These are phyloP conservation scores for Tolypocladium ophioglossoides DNA, from an alignment of 2,329 filamentous ascomycete genomes.

Conservation along the genomic window DNA sequence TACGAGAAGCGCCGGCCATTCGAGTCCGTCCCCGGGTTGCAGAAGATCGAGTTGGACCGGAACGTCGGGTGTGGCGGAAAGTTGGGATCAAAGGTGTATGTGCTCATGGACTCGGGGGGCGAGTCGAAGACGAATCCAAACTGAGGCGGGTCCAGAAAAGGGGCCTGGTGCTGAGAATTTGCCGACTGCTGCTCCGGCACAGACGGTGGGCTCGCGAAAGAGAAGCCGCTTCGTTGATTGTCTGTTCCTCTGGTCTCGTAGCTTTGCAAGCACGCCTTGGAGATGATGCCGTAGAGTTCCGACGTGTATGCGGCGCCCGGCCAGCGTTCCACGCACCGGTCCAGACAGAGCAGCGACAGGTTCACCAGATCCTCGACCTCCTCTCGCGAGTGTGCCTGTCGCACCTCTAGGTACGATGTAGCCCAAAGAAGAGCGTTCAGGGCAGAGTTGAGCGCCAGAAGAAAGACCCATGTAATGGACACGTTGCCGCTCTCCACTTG, in stretches of 20 bases:
- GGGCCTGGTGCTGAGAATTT: conserved; percentile 20
- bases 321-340: conserved; percentile 77
- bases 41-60: conserved; percentile 57
- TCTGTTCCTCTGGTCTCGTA: conserved; percentile 50
- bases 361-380: conserved; percentile 68
- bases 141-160: conserved; percentile 38
- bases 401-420: conserved; percentile 76
- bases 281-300: conserved; percentile 77
- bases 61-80: conserved; percentile 42
- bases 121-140: conserved; percentile 50
- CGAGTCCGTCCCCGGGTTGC: conserved; percentile 43
- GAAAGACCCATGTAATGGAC: conserved; percentile 90
- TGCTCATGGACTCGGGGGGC: conserved; percentile 41
- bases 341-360: conserved; percentile 67
- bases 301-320: conserved; percentile 79
- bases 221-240: conserved; percentile 13
- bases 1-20: conserved; percentile 51
- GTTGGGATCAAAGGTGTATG: conserved; percentile 31
- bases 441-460: conserved; percentile 81
- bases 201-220: conserved; percentile 23
- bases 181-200: conserved; percentile 12
- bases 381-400: conserved; percentile 58
- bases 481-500: conserved; percentile 68
- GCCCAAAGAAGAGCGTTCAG: conserved; percentile 90
- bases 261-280: conserved; percentile 76